phyloP scores from a whole-genome alignment of 208 protist genomes.

The Phytomonas francai region DNA sequence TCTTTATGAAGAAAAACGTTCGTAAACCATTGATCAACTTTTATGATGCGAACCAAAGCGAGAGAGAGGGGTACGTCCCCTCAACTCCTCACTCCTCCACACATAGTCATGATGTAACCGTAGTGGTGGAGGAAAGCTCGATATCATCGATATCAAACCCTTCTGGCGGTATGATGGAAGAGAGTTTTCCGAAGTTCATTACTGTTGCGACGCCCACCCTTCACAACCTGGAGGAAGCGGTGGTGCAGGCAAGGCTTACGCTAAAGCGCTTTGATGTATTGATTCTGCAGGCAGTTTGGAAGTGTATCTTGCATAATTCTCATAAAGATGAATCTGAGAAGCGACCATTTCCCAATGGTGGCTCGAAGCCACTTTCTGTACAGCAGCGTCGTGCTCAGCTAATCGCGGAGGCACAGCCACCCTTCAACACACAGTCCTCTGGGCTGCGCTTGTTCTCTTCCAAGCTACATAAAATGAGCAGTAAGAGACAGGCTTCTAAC shows the following conservation, averaged over 20 bases:
- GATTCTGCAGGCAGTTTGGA: conserved; percentile 55
- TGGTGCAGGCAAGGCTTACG: conserved; percentile 28
- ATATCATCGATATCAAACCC: background rate
- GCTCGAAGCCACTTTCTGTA: background rate
- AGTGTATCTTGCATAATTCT: conserved; percentile 20
- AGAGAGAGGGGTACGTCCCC: background rate
- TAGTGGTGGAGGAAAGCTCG: background rate
- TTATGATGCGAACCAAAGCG: background rate
- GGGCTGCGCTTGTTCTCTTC: conserved; percentile 24
- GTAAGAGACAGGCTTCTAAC: background rate
- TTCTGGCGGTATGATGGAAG: background rate
- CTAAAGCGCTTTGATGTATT: conserved; percentile 33
- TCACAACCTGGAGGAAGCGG: conserved; percentile 19
- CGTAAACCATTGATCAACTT: background rate
- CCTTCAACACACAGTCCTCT: background rate
- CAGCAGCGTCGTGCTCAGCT: background rate
- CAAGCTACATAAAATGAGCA: background rate
- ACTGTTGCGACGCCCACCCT: conserved; percentile 5
- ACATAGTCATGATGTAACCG: background rate
- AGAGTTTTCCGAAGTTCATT: background rate
- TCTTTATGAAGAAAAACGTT: background rate
- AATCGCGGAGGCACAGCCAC: background rate
- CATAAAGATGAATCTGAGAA: background rate
- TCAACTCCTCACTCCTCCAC: background rate
- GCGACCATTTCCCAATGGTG: background rate